These are phyloP conservation scores for Bipolaris bicolor DNA, from an alignment of 2,329 filamentous ascomycete species.

Conservation along the genomic window DNA sequence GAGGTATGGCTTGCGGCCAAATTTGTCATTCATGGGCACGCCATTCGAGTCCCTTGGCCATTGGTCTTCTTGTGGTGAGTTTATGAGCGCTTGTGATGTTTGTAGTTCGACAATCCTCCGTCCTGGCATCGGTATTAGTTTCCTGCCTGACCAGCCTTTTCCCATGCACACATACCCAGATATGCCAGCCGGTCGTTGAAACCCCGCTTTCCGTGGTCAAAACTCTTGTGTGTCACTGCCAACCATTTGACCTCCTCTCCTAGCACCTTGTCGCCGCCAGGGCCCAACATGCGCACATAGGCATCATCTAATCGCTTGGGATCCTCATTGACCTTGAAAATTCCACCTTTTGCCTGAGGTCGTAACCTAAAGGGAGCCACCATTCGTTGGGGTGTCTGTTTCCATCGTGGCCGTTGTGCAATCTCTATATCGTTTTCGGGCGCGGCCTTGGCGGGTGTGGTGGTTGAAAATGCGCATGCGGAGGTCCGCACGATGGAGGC, in stretches of 20 bases:
- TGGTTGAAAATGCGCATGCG: slow-evolving; percentile 45
- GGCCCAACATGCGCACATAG: slow-evolving; percentile 78
- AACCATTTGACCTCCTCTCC: slow-evolving; percentile 96
- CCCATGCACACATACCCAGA: slow-evolving; percentile 65
- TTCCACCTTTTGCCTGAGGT: slow-evolving; percentile 60
- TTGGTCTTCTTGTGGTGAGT: slow-evolving; percentile 50
- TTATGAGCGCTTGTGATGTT: slow-evolving; percentile 66
- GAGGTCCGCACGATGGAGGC: slow-evolving; percentile 42
- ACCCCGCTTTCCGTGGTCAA: slow-evolving; percentile 90
- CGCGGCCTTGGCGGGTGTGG: slow-evolving; percentile 22
- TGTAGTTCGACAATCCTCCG: slow-evolving; percentile 70
- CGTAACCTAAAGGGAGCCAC: slow-evolving; percentile 60
- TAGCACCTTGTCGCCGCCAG: slow-evolving; percentile 72
- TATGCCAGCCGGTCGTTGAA: slow-evolving; percentile 95
- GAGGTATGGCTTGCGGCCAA: slow-evolving; percentile 67
- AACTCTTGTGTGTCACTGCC: slow-evolving; percentile 96
- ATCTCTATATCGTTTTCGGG: slow-evolving; percentile 43
- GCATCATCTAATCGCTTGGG: slow-evolving; percentile 75
- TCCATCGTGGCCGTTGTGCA: slow-evolving; percentile 55
- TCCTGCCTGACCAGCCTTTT: not conserved
- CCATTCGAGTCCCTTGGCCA: slow-evolving; percentile 28
- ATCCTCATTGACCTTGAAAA: slow-evolving; percentile 77
- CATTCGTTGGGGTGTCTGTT: slow-evolving; percentile 57
- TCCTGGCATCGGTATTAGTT: slow-evolving; percentile 52
- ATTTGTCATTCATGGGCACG: slow-evolving; percentile 35